These are phyloP conservation scores for Xylaria palmicola DNA, from an alignment of 495 filamentous ascomycete species.

Conservation along the genomic window DNA sequence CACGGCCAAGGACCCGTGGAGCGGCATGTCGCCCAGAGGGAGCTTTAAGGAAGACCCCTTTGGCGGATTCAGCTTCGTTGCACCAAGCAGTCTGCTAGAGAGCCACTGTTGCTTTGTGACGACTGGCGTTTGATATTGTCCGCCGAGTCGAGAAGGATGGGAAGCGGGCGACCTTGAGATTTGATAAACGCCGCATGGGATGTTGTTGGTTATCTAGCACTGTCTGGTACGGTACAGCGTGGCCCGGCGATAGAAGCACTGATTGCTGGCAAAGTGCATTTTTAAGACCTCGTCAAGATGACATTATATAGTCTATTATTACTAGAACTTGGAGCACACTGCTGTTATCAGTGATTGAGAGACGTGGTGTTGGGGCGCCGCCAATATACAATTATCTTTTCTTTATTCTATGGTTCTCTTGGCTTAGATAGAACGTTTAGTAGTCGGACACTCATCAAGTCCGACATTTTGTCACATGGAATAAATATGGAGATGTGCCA, in stretches of 20 bases:
- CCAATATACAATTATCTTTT: background rate
- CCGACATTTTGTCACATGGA: background rate
- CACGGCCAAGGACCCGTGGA: constrained; percentile 36
- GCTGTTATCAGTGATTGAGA: background rate
- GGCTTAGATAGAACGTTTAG: background rate
- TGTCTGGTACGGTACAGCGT: background rate
- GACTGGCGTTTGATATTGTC: background rate
- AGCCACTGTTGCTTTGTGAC: constrained; percentile 40
- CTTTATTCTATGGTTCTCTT: background rate
- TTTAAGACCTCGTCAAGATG: background rate
- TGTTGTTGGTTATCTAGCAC: background rate
- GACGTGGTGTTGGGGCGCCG: background rate
- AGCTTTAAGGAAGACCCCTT: constrained; percentile 67
- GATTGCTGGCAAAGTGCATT: background rate
- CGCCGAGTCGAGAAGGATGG: background rate
- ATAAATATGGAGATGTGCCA: background rate
- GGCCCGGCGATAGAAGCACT: background rate
- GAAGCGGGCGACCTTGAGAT: too few species aligned
- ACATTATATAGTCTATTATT: too few species aligned
- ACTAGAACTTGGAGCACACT: background rate
- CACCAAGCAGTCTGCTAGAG: constrained; percentile 80
- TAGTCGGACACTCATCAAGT: background rate
- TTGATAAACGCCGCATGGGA: too few species aligned
- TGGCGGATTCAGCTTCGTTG: constrained; percentile 95
- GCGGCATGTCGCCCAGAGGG: constrained; percentile 32